Evolutionary conservation across 495 filamentous ascomycete species (phyloP).

Genomic region (Hyaloscypha finlandica): DNA sequence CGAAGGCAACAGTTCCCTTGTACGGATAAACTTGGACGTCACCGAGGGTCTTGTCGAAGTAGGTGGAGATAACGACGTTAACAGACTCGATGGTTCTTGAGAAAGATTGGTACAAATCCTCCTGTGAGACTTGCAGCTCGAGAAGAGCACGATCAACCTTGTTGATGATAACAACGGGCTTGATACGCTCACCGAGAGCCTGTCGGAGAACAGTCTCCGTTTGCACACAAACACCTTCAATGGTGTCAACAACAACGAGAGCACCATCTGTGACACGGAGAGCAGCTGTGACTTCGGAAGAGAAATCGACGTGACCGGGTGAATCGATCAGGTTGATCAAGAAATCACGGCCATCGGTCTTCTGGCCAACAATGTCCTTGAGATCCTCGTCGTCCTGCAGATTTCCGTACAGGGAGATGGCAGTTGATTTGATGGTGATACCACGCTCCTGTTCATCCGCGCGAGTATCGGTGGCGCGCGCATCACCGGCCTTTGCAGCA

Average conservation of each 20-base stretch:
- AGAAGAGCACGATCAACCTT: slow-evolving; percentile 99
- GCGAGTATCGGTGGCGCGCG: slow-evolving; percentile 95
- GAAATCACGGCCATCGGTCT: slow-evolving; percentile 89
- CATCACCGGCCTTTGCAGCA: slow-evolving; percentile 93
- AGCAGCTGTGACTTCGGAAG: slow-evolving; percentile 98
- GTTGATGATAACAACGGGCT: slow-evolving; percentile 99
- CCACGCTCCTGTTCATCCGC: slow-evolving; percentile 98
- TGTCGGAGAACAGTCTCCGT: slow-evolving; percentile 99
- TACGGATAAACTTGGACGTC: slow-evolving; percentile 98
- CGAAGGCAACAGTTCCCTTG: slow-evolving; percentile 96
- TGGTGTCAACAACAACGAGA: slow-evolving; percentile 98
- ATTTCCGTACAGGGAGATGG: slow-evolving; percentile 95
- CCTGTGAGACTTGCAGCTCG: slow-evolving; percentile 96
- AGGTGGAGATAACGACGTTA: slow-evolving; percentile 99
- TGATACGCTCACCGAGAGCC: slow-evolving; percentile 99
- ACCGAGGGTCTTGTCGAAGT: slow-evolving; percentile 95
- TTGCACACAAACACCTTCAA: slow-evolving; percentile 99
- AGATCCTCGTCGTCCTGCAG: slow-evolving; percentile 81
- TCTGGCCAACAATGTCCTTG: slow-evolving; percentile 88
- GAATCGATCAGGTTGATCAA: slow-evolving; percentile 99
- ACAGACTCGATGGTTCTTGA: slow-evolving; percentile 99
- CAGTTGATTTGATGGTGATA: slow-evolving; percentile 99
- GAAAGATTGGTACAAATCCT: slow-evolving; percentile 99
- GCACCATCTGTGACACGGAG: slow-evolving; percentile 99
- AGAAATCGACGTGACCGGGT: slow-evolving; percentile 99